These are phyloP conservation scores for Pythium dissimile DNA, from an alignment of 352 stramenopile genomes.

Conservation along the genomic window DNA sequence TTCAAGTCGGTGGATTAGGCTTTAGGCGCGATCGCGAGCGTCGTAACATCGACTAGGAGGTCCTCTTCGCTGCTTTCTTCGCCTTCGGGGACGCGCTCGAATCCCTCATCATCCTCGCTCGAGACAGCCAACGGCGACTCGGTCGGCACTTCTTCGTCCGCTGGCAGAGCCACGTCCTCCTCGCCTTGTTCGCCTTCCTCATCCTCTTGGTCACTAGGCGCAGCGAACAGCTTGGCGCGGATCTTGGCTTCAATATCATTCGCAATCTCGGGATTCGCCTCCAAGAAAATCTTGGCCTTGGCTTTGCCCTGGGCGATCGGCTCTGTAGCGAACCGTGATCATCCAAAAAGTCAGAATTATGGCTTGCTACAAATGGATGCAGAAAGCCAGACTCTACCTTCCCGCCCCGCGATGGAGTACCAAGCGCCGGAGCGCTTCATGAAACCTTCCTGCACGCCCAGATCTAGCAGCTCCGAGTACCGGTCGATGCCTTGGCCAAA, in stretches of 20 bases:
- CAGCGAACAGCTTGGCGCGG: slow-evolving; percentile 55
- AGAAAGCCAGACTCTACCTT: slow-evolving; percentile 35
- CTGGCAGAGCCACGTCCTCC: slow-evolving; percentile 5
- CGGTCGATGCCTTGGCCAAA: slow-evolving; percentile 96
- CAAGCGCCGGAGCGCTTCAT: slow-evolving; percentile 80
- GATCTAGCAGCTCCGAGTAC: slow-evolving; percentile 77
- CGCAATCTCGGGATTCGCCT: slow-evolving; percentile 71
- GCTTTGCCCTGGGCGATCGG: slow-evolving; percentile 81
- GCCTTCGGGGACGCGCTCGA: slow-evolving; percentile 18
- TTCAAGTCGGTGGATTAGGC: no score
- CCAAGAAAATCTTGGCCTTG: slow-evolving; percentile 80
- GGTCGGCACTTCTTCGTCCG: background rate
- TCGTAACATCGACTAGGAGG: background rate
- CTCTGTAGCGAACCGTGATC: no score
- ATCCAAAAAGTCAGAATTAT: no score
- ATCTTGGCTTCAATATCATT: slow-evolving; percentile 70
- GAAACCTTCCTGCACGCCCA: slow-evolving; percentile 68
- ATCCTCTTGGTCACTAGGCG: slow-evolving; percentile 12
- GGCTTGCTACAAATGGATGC: background rate
- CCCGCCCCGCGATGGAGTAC: slow-evolving; percentile 62
- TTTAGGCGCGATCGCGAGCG: no score
- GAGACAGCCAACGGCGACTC: no score
- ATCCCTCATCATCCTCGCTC: slow-evolving; percentile 1
- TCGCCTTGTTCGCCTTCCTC: slow-evolving; percentile 12
- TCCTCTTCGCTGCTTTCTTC: no score